Base-by-base conservation (phyloP, 2,329 filamentous ascomycete genomes). In the Aureobasidium vineae region DNA sequence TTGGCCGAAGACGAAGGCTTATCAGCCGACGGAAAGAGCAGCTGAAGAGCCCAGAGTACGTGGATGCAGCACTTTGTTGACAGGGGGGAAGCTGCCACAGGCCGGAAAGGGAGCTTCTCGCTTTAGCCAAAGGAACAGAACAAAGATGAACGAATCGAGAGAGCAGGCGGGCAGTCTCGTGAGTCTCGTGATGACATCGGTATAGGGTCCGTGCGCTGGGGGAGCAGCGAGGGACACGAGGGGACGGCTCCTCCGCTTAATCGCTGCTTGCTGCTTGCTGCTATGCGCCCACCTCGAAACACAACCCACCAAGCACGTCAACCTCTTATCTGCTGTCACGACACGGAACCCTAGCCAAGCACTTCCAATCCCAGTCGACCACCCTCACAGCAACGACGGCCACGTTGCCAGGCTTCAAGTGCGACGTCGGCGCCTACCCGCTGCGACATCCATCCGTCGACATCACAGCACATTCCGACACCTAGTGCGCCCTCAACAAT, bases 141-240 rank as follows among this genome's bases (percentile, higher is more conserved):
- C 6, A 21, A 11, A 31, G 40, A 33, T 26, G 36, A 26, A 21
- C 16, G 54, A 31, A 59, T 31, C 3, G 1, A n/a, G 13, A 6
- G 15, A 45, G 54, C 23, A n/a, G 38, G 16, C 26, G 26, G 43
- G 19, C 26, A 36, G 41, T 19, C 33, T 59, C 56, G 56, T 60
- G 41, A 47, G 59, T 40, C 47, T 41, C 33, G 47, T 52, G 60
- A 63, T 63, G 60, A 63, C 60, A 53, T 53, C 49, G 60, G 60
- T 50, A 41, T 63, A 52, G 45, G 31, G 47, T 43, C 60, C n/a
- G 60, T 63, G 60, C 60, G 41, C 16, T 16, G 57, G 31, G 57
- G 57, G 16, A 61, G 45, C 36, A 59, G 54, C 59, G 59, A 63
- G 33, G 59, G 59, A 50, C n/a, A n/a, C 43, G 57, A 50, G 31